phyloP scores from a whole-genome alignment of 2,329 filamentous ascomycete genomes.

The Aspergillus flavus region DNA sequence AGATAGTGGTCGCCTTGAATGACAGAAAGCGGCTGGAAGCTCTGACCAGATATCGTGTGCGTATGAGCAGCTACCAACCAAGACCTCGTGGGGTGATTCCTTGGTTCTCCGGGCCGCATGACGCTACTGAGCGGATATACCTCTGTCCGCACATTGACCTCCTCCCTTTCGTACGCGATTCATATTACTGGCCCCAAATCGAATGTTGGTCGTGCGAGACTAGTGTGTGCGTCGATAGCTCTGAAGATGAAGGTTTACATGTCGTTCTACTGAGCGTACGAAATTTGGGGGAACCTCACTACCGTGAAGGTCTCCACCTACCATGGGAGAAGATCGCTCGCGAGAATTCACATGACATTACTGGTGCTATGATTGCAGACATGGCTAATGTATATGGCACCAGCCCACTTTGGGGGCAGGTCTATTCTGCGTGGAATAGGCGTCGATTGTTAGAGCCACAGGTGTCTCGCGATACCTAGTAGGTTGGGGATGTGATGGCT shows the following conservation, averaged over 20 bases:
- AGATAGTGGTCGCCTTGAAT: neutral
- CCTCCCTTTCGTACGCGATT: neutral
- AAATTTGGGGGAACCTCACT: neutral
- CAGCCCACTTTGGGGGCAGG: neutral
- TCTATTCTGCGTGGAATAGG: neutral
- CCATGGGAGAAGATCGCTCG: neutral
- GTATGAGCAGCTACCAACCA: neutral
- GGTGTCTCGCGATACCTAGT: neutral
- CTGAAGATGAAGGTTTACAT: neutral
- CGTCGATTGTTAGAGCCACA: neutral
- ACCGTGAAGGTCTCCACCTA: neutral
- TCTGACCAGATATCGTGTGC: neutral
- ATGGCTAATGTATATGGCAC: fast-evolving
- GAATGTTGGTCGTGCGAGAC: neutral
- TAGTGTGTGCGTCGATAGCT: neutral
- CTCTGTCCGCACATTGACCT: neutral
- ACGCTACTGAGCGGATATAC: neutral
- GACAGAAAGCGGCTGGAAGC: neutral
- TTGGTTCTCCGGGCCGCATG: neutral
- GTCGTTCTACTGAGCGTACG: neutral
- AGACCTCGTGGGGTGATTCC: too few relatives aligned
- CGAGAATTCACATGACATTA: neutral
- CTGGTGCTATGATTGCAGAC: neutral
- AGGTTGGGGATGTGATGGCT: too few relatives aligned
- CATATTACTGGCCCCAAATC: neutral